Percentiles rank a stretch among this genome's conserved stretches.
Evolutionary conservation across 345 rosid species (phyloP).

Genomic region (Bruguiera sexangula): DNA sequence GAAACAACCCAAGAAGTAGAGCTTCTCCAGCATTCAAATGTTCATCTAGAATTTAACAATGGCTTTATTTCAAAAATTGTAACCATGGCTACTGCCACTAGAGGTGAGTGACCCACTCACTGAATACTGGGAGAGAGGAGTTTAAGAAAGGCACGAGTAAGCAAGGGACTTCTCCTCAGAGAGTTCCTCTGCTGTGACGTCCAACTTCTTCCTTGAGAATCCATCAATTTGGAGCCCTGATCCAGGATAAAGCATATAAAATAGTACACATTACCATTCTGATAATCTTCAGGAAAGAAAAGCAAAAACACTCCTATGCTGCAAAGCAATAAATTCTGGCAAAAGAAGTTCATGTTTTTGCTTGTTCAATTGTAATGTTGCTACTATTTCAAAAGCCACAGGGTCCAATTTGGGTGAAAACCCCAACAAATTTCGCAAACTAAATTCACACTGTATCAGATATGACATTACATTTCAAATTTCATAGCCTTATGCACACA

Average conservation of each 20-base stretch:
- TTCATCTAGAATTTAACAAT: slow-evolving; percentile 14
- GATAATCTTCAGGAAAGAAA: not conserved
- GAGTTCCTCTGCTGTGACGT: slow-evolving; percentile 79
- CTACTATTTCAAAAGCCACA: too few species aligned
- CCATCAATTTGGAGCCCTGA: slow-evolving; percentile 81
- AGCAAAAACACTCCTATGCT: too few species aligned
- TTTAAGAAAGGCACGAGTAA: slow-evolving; percentile 84
- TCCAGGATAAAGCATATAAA: not conserved
- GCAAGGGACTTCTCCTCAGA: slow-evolving; percentile 93
- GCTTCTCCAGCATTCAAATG: slow-evolving; percentile 11
- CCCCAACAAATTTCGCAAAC: too few species aligned
- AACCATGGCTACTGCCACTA: not conserved
- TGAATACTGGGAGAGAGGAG: not conserved
- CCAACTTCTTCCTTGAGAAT: slow-evolving; percentile 93
- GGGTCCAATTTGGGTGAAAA: too few species aligned
- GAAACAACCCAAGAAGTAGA: not conserved
- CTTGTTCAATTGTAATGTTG: too few species aligned
- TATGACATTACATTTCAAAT: too few species aligned
- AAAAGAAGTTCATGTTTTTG: too few species aligned
- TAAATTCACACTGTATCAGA: too few species aligned
- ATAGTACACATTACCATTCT: not conserved
- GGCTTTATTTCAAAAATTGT: slow-evolving; percentile 40
- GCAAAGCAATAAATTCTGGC: too few species aligned
- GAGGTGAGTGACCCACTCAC: slow-evolving; percentile 4
- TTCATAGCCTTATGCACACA: too few species aligned